These are phyloP conservation scores for Nitzschia inconspicua DNA, from an alignment of 108 stramenopile species.

Conservation along the genomic window DNA sequence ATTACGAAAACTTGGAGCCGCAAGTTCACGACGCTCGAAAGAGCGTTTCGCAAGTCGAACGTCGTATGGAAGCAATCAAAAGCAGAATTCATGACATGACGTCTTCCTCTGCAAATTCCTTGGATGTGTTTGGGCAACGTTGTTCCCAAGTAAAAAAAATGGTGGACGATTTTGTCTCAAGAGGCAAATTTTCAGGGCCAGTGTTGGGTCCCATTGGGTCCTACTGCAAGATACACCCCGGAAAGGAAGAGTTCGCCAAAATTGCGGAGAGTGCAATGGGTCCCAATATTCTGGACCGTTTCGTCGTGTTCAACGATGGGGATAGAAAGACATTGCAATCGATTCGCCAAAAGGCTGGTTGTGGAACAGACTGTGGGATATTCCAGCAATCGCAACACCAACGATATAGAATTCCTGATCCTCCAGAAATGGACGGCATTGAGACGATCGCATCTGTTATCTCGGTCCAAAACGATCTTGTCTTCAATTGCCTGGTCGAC, in stretches of 20 bases:
- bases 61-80: slow-evolving; percentile 40
- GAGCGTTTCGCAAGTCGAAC: slow-evolving; percentile 18
- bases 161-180: slow-evolving; percentile 32
- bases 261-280: slow-evolving; percentile 71
- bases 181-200: slow-evolving; percentile 54
- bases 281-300: slow-evolving; percentile 49
- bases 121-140: slow-evolving; percentile 63
- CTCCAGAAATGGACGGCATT: slow-evolving; percentile 57
- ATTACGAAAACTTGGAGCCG: slow-evolving; percentile 56
- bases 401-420: slow-evolving; percentile 46
- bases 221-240: slow-evolving; percentile 71
- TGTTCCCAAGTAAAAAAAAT: slow-evolving; percentile 31
- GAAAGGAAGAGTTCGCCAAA: slow-evolving; percentile 73
- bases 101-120: slow-evolving; percentile 42
- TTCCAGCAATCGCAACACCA: slow-evolving; percentile 36
- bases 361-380: slow-evolving; percentile 61
- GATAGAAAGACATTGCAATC: slow-evolving; percentile 57
- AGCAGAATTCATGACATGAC: slow-evolving; percentile 41
- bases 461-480: slow-evolving; percentile 61
- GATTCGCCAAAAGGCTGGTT: slow-evolving; percentile 54
- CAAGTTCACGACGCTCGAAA: slow-evolving; percentile 29
- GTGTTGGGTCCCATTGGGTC: slow-evolving; percentile 79
- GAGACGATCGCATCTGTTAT: slow-evolving; percentile 67
- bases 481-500: slow-evolving; percentile 83
- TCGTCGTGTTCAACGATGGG: slow-evolving; percentile 62